Percentiles rank a stretch among this genome's conserved stretches.
Conservation (phyloP, 352 stramenopile genomes). For the Globisporangium nodosum region DNA sequence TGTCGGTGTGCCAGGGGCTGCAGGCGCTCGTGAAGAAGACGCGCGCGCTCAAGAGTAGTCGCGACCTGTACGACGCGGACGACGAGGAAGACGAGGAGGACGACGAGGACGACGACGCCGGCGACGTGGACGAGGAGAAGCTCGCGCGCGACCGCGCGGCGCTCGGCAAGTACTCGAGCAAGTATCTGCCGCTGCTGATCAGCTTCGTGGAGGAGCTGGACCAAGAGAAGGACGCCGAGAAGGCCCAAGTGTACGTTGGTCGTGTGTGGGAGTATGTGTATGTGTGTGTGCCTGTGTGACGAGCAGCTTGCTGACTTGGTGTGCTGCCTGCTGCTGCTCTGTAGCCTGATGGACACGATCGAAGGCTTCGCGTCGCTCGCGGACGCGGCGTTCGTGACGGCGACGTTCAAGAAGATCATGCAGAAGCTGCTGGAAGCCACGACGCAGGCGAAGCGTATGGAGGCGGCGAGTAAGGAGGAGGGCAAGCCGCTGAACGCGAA, state of each 20-base stretch:
- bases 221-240: slow-evolving; percentile 68
- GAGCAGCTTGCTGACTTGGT: not conserved
- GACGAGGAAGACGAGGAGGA: slow-evolving; percentile 35
- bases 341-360: slow-evolving; percentile 64
- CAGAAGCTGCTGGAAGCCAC: slow-evolving; percentile 85
- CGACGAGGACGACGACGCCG: slow-evolving; percentile 36
- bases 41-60: slow-evolving; percentile 31
- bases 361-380: slow-evolving; percentile 77
- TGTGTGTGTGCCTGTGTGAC: not conserved
- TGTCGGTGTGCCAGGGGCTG: slow-evolving; percentile 82
- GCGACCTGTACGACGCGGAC: slow-evolving; percentile 42
- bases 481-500: slow-evolving; percentile 28
- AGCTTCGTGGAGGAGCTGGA: slow-evolving; percentile 81
- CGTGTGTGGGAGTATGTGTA: not conserved
- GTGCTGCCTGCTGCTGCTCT: not conserved
- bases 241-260: slow-evolving; percentile 33
- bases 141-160: slow-evolving; percentile 65
- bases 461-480: slow-evolving; percentile 27
- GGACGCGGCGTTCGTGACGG: slow-evolving; percentile 53
- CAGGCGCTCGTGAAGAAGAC: slow-evolving; percentile 75
- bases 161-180: slow-evolving; percentile 69
- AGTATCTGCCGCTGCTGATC: slow-evolving; percentile 83
- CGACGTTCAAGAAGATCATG: slow-evolving; percentile 86
- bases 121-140: slow-evolving; percentile 74
- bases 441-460: slow-evolving; percentile 65